These are phyloP conservation scores for Echinochloa phyllopogon DNA, from an alignment of 176 grass and related monocot genomes.

Conservation along the genomic window DNA sequence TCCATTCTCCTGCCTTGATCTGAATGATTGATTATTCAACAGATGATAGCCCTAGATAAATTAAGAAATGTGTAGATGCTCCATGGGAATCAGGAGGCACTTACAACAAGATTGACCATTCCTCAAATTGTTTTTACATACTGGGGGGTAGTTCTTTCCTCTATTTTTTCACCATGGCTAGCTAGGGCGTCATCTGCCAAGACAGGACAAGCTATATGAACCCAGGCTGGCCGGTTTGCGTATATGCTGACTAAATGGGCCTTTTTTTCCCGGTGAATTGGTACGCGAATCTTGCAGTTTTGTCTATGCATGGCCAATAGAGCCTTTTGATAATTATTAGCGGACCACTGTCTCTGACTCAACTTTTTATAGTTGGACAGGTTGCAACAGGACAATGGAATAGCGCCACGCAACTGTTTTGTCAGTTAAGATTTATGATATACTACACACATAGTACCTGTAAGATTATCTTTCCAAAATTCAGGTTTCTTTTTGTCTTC, in stretches of 20 bases:
- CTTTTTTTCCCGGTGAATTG: slow-evolving; percentile 15
- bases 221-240: not conserved
- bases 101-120: slow-evolving; percentile 42
- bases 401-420: not conserved
- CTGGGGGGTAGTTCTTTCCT: not conserved
- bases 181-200: not conserved
- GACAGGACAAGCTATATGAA: not conserved
- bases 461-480: slow-evolving; percentile 6
- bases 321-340: slow-evolving; percentile 10
- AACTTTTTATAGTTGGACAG: not conserved
- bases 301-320: not conserved
- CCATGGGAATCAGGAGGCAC: slow-evolving; percentile 39
- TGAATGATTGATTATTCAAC: not conserved
- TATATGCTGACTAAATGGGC: slow-evolving; percentile 8
- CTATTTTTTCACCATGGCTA: not conserved
- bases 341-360: slow-evolving; percentile 27
- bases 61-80: slow-evolving; percentile 25
- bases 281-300: slow-evolving; percentile 40
- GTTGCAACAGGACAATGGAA: not conserved
- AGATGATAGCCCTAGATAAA: not conserved
- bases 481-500: slow-evolving; percentile 7
- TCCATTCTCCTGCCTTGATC: slow-evolving; percentile 18
- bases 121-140: not conserved
- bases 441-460: not conserved
- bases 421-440: slow-evolving; percentile 26